phyloP scores from a whole-genome alignment of 768 basidiomycete species.

The Rhodotorula taiwanensis region DNA sequence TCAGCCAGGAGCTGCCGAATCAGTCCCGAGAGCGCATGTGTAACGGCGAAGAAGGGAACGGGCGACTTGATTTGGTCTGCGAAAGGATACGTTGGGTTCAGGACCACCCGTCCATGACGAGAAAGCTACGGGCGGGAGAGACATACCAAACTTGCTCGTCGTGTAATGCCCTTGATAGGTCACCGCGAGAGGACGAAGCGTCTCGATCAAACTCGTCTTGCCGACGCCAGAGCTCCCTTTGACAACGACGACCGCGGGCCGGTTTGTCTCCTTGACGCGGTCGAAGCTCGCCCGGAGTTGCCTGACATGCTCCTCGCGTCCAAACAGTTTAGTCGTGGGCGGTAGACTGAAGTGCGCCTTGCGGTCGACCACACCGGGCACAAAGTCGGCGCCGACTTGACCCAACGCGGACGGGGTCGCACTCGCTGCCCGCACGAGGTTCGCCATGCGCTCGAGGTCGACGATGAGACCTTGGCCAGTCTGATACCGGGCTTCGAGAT shows the following conservation, averaged over 20 bases:
- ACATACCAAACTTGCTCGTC: conserved; percentile 31
- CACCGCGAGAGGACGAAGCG: conserved; percentile 15
- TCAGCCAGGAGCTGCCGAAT: conserved; percentile 34
- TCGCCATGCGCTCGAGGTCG: conserved; percentile 26
- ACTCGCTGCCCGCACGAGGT: conserved; percentile 3
- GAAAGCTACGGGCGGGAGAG: too few species aligned
- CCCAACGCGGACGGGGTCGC: not conserved
- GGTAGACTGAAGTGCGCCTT: conserved; percentile 31
- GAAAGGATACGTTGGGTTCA: not conserved
- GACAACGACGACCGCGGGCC: conserved; percentile 18
- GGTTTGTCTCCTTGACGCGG: conserved; percentile 9
- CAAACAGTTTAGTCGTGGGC: conserved; percentile 25
- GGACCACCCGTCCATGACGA: not conserved
- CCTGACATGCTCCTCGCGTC: conserved; percentile 17
- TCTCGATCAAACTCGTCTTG: conserved; percentile 32
- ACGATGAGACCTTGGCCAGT: conserved; percentile 23
- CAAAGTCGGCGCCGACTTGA: conserved; percentile 13
- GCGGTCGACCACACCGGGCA: conserved; percentile 27
- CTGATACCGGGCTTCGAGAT: conserved; percentile 29
- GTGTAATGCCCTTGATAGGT: conserved; percentile 14
- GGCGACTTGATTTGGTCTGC: conserved; percentile 36
- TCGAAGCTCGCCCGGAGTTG: conserved; percentile 12
- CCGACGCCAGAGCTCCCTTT: conserved; percentile 28
- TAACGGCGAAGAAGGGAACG: conserved; percentile 37
- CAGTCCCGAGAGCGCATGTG: conserved; percentile 29